Percentiles rank a stretch among this genome's conserved stretches.
Conservation (phyloP, 1,284 basidiomycete genomes). For the Heterobasidion annosum region DNA sequence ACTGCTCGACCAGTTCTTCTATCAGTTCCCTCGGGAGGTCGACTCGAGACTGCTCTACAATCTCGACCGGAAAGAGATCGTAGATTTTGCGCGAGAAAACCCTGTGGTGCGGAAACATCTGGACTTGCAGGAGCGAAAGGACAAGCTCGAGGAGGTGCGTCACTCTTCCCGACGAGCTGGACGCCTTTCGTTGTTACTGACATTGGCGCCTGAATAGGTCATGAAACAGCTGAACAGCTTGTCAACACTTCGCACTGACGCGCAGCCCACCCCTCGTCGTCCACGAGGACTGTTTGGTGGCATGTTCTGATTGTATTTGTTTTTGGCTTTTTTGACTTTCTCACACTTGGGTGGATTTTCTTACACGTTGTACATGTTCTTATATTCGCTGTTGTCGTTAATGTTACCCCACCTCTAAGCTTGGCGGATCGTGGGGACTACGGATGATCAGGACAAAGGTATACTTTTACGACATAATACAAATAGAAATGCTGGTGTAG, state of each 20-base stretch:
- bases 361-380: neutral
- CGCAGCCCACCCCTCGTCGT: conserved; percentile 58
- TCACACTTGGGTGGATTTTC: neutral
- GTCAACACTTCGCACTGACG: conserved; percentile 73
- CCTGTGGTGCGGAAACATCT: conserved; percentile 80
- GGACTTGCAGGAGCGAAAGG: conserved; percentile 95
- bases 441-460: neutral
- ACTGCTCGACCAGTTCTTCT: conserved; percentile 96
- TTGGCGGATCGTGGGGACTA: neutral
- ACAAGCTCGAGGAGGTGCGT: conserved; percentile 89
- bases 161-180: neutral
- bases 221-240: conserved; percentile 87
- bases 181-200: neutral
- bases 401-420: too few species aligned
- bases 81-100: conserved; percentile 92
- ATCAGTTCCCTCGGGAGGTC: conserved; percentile 98
- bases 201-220: conserved; percentile 39
- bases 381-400: neutral
- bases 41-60: conserved; percentile 92
- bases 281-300: conserved; percentile 67
- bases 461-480: neutral
- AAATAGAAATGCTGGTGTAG: neutral
- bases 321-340: neutral
- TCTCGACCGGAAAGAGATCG: conserved; percentile 79
- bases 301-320: conserved; percentile 38